Evolutionary conservation across 495 filamentous ascomycete genomes (phyloP), one percentile per base, ranked within the genome.

Genomic region (Opeltia flavorubescens): DNA sequence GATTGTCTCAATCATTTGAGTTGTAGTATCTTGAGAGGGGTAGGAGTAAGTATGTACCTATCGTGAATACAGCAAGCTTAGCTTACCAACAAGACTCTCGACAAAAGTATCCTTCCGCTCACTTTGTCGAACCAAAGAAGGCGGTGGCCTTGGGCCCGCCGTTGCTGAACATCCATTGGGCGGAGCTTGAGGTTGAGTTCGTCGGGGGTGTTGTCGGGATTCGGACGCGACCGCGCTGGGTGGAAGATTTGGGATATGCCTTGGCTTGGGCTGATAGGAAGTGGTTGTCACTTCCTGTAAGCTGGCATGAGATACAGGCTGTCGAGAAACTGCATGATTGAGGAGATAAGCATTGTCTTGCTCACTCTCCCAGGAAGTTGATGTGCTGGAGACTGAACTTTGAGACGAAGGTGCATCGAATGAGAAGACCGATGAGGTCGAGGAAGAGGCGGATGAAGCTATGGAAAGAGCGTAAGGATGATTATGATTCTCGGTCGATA

Each of bases 71-170:
- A 46, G 31, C 47, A 48, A 44, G 45, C 38, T 49, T 55, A 58
- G 54, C 91, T 91, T 86, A 98, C 91, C 91, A 74, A 98, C 89
- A 61, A 98, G 86, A 68, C 78, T 87, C 62, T 95, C 89, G 67
- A 98, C 91, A 61, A 96, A 98, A 62, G 81, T 88, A 59, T 84
- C 76, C 69, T 95, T 96, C 51, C 91, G 81, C 61, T 95, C 91
- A 56, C 79, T 80, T 69, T 98, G 91, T 48, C 91, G 83, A 36
- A 88, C 72, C 44, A 95, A 77, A 48, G 81, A 71, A 24, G 91
- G 87, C 52, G 89, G 88, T 55, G 79, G 77, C 51, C 78, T 76
- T 46, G 76, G 63, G 53, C 78, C 70, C 46, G 62, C 64, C 27
- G 64, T 52, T 51, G 77, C 61, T 51, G 53, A 59, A 42, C 66